Evolutionary conservation across 768 basidiomycete genomes (phyloP), one percentile per base, ranked within the genome.

Genomic region (Lactarius vividus): DNA sequence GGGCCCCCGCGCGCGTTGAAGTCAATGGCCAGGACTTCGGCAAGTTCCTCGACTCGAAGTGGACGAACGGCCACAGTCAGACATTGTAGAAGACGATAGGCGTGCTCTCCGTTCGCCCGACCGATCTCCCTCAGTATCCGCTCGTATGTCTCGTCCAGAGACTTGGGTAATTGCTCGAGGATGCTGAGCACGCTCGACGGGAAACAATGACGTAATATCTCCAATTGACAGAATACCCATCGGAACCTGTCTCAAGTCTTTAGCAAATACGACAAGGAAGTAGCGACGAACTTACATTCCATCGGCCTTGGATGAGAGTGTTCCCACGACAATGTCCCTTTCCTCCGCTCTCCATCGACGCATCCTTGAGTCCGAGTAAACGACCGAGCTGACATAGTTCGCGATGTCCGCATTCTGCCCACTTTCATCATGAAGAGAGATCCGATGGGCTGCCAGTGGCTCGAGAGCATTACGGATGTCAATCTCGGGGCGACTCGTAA

Each of bases 131-230:
- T 20, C 9, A 59, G 29, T 2, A 40, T 29, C 3, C 33, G 37
- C 26, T 59, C 20, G 29, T 59, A 59, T 28, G 58, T 59, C 23
- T 59, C 58, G 15, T 59, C 33, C 10, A 59, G 39, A 3, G 58
- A 37, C 23, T 28, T 10, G 9, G 58, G 58, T 23, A 59, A 39
- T 40, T 37, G 15, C 10, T 40, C 57, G 5, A 58, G 57, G 29
- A 31, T 39, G 11, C 4, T 4, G 11, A n/a, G 23, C 6, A 59
- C 33, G 16, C 35, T 58, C 0, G 26, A 13, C 4, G 37, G 31
- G 44, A 40, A 37, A 31, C 59, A 44, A 23, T 40, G 23, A 7
- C 59, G 37, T 33, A 59, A 33, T 10, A 37, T 28, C 20, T 59
- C 57, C 15, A 58, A 5, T 28, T 58, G 57, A 23, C 57, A 58